Evolutionary conservation across 2,329 filamentous ascomycete genomes (phyloP).

Genomic region (Colletotrichum australisinense): DNA sequence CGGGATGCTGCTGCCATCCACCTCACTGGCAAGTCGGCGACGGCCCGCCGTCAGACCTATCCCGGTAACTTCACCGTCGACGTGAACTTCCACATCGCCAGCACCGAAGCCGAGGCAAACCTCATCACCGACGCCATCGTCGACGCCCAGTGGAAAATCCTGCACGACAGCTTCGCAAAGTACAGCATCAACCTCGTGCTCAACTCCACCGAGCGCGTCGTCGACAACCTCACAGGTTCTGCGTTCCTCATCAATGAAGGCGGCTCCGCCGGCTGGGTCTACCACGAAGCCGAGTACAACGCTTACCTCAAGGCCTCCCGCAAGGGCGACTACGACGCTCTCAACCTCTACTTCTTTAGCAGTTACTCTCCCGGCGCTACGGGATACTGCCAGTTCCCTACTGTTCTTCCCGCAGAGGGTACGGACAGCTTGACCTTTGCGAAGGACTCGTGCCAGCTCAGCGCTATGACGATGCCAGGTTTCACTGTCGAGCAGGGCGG

Average conservation of each 20-base stretch:
- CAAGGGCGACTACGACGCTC: constrained; percentile 51
- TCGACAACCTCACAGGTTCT: constrained; percentile 39
- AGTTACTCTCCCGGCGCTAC: constrained; percentile 49
- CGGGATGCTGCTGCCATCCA: not conserved
- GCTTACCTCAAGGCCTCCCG: constrained; percentile 39
- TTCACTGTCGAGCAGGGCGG: constrained; percentile 22
- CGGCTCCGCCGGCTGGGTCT: constrained; percentile 33
- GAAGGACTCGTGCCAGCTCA: constrained; percentile 26
- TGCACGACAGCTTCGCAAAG: constrained; percentile 37
- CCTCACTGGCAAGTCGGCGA: not conserved
- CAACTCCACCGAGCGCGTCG: constrained; percentile 40
- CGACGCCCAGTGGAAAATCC: constrained; percentile 38
- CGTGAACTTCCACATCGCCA: constrained; percentile 42
- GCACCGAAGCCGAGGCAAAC: constrained; percentile 38
- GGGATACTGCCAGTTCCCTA: constrained; percentile 60
- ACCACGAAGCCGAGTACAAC: constrained; percentile 21
- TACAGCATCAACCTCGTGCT: constrained; percentile 40
- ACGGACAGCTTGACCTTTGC: constrained; percentile 11
- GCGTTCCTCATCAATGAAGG: constrained; percentile 40
- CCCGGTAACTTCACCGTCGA: constrained; percentile 40
- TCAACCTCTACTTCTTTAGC: constrained; percentile 60
- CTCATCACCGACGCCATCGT: constrained; percentile 36
- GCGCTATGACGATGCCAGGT: constrained; percentile 33
- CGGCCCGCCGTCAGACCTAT: constrained; percentile 21
- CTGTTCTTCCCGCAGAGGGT: not conserved